Percentiles rank a stretch among this genome's conserved stretches.
phyloP scores from a whole-genome alignment of 192 early-diverging fungal genomes.

The Podochytrium sp. region DNA sequence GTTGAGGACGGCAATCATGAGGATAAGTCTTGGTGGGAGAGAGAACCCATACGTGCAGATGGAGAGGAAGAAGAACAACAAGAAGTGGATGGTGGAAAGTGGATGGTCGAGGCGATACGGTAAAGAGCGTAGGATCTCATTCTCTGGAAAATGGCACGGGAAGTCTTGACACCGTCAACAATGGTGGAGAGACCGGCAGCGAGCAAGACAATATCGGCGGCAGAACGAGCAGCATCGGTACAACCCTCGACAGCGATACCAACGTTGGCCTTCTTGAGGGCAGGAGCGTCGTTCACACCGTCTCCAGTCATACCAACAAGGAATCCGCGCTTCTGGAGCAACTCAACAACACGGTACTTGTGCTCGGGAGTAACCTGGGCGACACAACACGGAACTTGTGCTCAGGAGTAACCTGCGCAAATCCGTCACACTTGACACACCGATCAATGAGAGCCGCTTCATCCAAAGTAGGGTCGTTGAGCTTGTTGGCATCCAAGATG shows the following conservation, averaged over 20 bases:
- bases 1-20: slow-evolving; percentile 90
- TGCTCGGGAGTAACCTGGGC: slow-evolving; percentile 99
- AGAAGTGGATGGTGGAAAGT: slow-evolving; percentile 91
- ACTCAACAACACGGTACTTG: slow-evolving; percentile 93
- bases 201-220: slow-evolving; percentile 94
- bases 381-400: slow-evolving; percentile 98
- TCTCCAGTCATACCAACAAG: slow-evolving; percentile 98
- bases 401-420: slow-evolving; percentile 97
- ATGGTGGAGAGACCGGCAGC: slow-evolving; percentile 91
- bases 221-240: slow-evolving; percentile 94
- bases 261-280: slow-evolving; percentile 96
- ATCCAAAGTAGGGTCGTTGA: slow-evolving; percentile 69
- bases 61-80: slow-evolving; percentile 94
- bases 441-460: slow-evolving; percentile 85
- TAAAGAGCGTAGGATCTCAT: slow-evolving; percentile 82
- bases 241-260: slow-evolving; percentile 96
- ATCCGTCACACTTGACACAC: slow-evolving; percentile 86
- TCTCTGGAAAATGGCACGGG: slow-evolving; percentile 92
- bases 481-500: slow-evolving; percentile 83
- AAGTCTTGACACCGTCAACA: slow-evolving; percentile 86
- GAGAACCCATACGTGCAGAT: slow-evolving; percentile 79
- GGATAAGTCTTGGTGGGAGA: slow-evolving; percentile 77
- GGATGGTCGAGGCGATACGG: slow-evolving; percentile 75
- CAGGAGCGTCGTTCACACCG: slow-evolving; percentile 97
- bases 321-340: slow-evolving; percentile 86